phyloP scores from a whole-genome alignment of 805 yeast genomes.

The Kodamaea lidongshanica region DNA sequence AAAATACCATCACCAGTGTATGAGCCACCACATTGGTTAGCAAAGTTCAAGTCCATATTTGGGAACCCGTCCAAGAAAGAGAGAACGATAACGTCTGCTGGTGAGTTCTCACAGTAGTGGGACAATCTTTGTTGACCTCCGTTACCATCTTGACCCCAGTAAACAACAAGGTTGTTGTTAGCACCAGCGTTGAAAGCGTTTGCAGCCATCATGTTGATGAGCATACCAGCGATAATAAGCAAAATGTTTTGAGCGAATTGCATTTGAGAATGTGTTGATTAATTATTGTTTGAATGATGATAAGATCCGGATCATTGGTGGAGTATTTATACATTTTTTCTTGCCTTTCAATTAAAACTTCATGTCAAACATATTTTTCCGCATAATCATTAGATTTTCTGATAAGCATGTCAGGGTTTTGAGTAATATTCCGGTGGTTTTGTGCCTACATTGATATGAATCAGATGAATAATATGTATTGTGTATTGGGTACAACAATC shows the following conservation, averaged over 20 bases:
- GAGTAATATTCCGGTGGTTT: too few species aligned
- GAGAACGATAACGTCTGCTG: conserved; percentile 11
- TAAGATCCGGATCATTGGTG: too few species aligned
- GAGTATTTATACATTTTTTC: too few species aligned
- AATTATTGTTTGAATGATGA: too few species aligned
- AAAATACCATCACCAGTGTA: conserved; percentile 11
- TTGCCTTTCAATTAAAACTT: too few species aligned
- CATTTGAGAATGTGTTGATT: too few species aligned
- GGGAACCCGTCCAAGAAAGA: conserved; percentile 13
- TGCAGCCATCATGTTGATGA: conserved; percentile 7
- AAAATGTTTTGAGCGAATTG: conserved; percentile 4
- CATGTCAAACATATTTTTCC: too few species aligned
- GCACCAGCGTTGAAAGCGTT: conserved; percentile 9
- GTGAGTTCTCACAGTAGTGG: conserved; percentile 11
- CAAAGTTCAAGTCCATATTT: conserved; percentile 10
- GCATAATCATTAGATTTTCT: too few species aligned
- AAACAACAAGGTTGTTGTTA: conserved; percentile 11
- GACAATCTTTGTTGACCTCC: conserved; percentile 11
- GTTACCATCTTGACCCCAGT: conserved; percentile 15
- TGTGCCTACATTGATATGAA: too few species aligned
- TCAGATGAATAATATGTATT: too few species aligned
- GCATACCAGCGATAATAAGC: conserved; percentile 6
- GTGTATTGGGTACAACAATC: too few species aligned
- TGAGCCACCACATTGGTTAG: conserved; percentile 12
- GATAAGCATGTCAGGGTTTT: too few species aligned